Conservation (phyloP, 1,139 yeast genomes). For the Neolecta irregularis region DNA sequence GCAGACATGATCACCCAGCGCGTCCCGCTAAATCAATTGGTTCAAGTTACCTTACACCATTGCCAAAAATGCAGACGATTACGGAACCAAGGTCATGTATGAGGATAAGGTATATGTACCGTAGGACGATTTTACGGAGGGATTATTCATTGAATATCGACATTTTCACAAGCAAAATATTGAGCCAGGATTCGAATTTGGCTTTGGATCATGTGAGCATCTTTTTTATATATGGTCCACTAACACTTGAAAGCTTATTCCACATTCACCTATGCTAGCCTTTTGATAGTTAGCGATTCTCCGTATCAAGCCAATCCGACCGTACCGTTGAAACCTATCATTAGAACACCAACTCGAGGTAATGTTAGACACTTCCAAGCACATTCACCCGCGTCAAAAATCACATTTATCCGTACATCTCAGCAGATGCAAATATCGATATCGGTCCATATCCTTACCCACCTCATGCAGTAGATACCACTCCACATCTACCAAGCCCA, state of each 20-base stretch:
- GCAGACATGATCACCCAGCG: too few relatives aligned
- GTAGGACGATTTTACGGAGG: slow-evolving; percentile 29
- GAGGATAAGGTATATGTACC: slow-evolving; percentile 19
- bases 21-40: too few relatives aligned
- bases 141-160: slow-evolving; percentile 32
- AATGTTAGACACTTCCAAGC: slow-evolving; percentile 2
- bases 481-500: slow-evolving; percentile 26
- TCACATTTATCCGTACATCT: slow-evolving; percentile 22
- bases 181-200: slow-evolving; percentile 46
- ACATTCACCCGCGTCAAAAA: slow-evolving; percentile 9
- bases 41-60: slow-evolving; percentile 53
- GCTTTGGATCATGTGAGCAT: slow-evolving; percentile 45
- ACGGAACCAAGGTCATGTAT: slow-evolving; percentile 27
- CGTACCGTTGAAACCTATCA: slow-evolving; percentile 3
- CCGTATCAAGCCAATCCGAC: slow-evolving; percentile 5
- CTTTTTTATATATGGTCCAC: too few relatives aligned
- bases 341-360: background rate
- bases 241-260: too few relatives aligned
- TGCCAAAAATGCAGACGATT: slow-evolving; percentile 40
- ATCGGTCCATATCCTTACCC: slow-evolving; percentile 37
- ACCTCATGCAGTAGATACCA: slow-evolving; percentile 11
- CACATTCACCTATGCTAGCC: slow-evolving; percentile 2
- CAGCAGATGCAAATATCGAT: too few relatives aligned
- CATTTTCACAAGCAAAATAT: slow-evolving; percentile 42
- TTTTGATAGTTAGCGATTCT: slow-evolving; percentile 2